A percentile compares a stretch with the other conserved stretches of the same genome.
phyloP scores from a whole-genome alignment of 2,329 filamentous ascomycete species.

The Helotiales sp. region DNA sequence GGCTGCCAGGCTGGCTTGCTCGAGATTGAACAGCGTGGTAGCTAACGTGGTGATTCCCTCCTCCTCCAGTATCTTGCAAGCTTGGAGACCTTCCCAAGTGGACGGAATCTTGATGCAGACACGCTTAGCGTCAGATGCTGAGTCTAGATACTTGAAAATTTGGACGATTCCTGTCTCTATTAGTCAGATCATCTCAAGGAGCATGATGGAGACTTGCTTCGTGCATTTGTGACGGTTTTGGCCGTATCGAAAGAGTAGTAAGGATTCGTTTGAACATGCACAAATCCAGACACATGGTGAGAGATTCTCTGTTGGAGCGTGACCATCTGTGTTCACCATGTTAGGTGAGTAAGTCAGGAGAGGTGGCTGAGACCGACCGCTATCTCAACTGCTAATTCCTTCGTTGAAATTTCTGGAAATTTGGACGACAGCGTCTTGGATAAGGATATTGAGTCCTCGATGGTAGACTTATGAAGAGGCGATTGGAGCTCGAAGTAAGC shows the following conservation, averaged over 20 bases:
- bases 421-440: slow-evolving; percentile 35
- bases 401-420: slow-evolving; percentile 39
- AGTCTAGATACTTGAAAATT: slow-evolving; percentile 46
- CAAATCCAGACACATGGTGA: slow-evolving; percentile 48
- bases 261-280: slow-evolving; percentile 63
- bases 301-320: slow-evolving; percentile 53
- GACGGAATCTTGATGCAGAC: slow-evolving; percentile 64
- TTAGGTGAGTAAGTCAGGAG: background rate
- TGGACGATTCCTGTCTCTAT: slow-evolving; percentile 47
- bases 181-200: background rate
- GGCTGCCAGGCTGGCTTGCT: slow-evolving; percentile 58
- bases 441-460: slow-evolving; percentile 39
- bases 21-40: slow-evolving; percentile 62
- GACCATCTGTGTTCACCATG: slow-evolving; percentile 47
- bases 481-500: slow-evolving; percentile 48
- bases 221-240: slow-evolving; percentile 51
- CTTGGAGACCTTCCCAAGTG: slow-evolving; percentile 63
- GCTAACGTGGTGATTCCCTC: slow-evolving; percentile 58
- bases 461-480: slow-evolving; percentile 38
- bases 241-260: slow-evolving; percentile 50
- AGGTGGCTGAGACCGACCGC: slow-evolving; percentile 40
- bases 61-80: slow-evolving; percentile 53
- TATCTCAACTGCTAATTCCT: slow-evolving; percentile 56
- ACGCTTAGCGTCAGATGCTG: slow-evolving; percentile 44
- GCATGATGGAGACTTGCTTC: slow-evolving; percentile 40